Evolutionary conservation across 2,329 filamentous ascomycete species (phyloP).

Genomic region (Microdochium nivale): DNA sequence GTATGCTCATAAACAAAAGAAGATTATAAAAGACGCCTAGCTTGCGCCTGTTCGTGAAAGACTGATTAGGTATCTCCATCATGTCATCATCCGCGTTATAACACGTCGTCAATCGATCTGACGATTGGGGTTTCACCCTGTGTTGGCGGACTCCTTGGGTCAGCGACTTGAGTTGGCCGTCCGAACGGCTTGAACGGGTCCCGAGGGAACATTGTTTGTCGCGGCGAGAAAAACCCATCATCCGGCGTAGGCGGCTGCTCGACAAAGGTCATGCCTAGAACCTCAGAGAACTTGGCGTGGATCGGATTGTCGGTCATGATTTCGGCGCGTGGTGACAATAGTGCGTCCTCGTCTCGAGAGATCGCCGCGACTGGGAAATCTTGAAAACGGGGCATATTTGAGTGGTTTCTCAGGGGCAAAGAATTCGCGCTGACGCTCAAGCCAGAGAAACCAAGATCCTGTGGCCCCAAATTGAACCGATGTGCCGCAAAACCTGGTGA

Average conservation of each 20-base stretch:
- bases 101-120: constrained; percentile 68
- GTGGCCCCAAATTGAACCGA: constrained; percentile 25
- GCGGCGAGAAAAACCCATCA: constrained; percentile 45
- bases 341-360: constrained; percentile 38
- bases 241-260: constrained; percentile 43
- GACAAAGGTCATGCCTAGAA: constrained; percentile 41
- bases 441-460: constrained; percentile 33
- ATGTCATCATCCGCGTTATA: constrained; percentile 34
- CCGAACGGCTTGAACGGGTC: constrained; percentile 44
- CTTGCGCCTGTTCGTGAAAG: background rate
- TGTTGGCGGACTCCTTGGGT: constrained; percentile 68
- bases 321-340: constrained; percentile 64
- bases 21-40: background rate
- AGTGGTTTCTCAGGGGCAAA: constrained; percentile 10
- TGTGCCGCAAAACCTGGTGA: constrained; percentile 29
- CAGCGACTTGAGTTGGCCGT: constrained; percentile 41
- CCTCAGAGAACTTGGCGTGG: constrained; percentile 33
- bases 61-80: background rate
- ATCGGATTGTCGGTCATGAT: constrained; percentile 65
- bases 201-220: constrained; percentile 41
- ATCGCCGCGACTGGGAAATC: constrained; percentile 25
- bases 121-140: constrained; percentile 67
- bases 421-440: constrained; percentile 19
- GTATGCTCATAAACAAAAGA: background rate
- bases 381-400: constrained; percentile 15